Evolutionary conservation across 768 basidiomycete species (phyloP).

Genomic region (Ramaria sp.): DNA sequence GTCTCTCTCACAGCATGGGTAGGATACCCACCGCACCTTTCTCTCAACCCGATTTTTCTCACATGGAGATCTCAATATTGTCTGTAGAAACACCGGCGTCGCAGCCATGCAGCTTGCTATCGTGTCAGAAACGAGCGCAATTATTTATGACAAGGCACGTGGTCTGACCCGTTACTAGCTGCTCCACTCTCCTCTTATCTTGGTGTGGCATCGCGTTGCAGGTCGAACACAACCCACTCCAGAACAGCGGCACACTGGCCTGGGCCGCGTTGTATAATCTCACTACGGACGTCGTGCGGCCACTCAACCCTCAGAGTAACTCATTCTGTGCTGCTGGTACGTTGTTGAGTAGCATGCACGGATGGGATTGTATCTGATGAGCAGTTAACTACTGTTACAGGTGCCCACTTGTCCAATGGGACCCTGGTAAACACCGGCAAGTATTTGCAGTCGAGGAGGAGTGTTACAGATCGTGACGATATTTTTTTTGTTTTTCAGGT

Average conservation of each 20-base stretch:
- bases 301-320: not conserved
- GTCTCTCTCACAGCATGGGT: slow-evolving; percentile 9
- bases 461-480: not conserved
- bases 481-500: not conserved
- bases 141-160: slow-evolving; percentile 6
- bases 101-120: slow-evolving; percentile 1
- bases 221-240: slow-evolving; percentile 7
- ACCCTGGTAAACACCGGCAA: slow-evolving; percentile 1
- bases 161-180: not conserved
- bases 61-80: not conserved
- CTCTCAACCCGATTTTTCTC: not conserved
- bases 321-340: slow-evolving; percentile 6
- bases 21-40: not conserved
- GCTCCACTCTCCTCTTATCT: too few species aligned
- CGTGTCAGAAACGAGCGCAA: slow-evolving; percentile 1
- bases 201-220: not conserved
- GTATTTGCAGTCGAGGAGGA: not conserved
- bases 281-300: not conserved
- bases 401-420: slow-evolving; percentile 4
- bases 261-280: slow-evolving; percentile 5
- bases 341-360: not conserved
- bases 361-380: not conserved
- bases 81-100: not conserved
- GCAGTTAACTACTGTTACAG: not conserved
- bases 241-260: not conserved